phyloP scores from a whole-genome alignment of 257 asterid species.

The Penstemon eatonii region DNA sequence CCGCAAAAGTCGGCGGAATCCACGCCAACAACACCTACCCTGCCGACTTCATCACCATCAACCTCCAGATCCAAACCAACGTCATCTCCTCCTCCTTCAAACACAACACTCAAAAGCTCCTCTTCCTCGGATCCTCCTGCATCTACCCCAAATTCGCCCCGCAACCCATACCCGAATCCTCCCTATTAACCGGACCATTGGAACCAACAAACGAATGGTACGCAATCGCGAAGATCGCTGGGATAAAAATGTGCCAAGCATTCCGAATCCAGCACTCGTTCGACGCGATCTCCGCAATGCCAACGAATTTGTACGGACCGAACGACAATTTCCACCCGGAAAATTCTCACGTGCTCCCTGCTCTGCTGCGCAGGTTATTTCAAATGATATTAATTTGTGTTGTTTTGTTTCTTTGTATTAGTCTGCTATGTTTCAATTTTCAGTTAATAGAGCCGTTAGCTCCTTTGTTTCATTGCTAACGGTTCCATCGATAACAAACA shows the following conservation, averaged over 20 bases:
- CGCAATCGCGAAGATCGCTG: slow-evolving; percentile 87
- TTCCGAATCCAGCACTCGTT: slow-evolving; percentile 68
- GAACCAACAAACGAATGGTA: slow-evolving; percentile 95
- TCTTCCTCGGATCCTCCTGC: slow-evolving; percentile 92
- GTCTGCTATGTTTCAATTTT: too few relatives aligned
- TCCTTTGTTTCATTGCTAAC: too few relatives aligned
- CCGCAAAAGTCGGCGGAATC: slow-evolving; percentile 96
- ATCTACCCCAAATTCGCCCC: slow-evolving; percentile 95
- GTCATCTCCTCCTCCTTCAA: slow-evolving; percentile 69
- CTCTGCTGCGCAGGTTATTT: slow-evolving; percentile 50
- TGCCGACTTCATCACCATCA: slow-evolving; percentile 89
- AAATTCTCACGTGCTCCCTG: slow-evolving; percentile 93
- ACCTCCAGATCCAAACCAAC: slow-evolving; percentile 90
- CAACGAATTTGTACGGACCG: slow-evolving; percentile 77
- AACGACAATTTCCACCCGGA: slow-evolving; percentile 88
- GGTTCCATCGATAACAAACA: too few relatives aligned
- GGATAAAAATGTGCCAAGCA: slow-evolving; percentile 90
- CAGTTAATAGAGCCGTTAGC: too few relatives aligned
- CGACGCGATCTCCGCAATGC: slow-evolving; percentile 88
- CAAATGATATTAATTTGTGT: too few relatives aligned
- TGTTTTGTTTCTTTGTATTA: too few relatives aligned
- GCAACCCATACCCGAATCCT: slow-evolving; percentile 87
- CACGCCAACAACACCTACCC: slow-evolving; percentile 89
- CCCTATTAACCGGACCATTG: slow-evolving; percentile 73
- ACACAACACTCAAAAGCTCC: slow-evolving; percentile 56